These are phyloP conservation scores for Cystofilobasidium bisporidii DNA, from an alignment of 768 basidiomycete species.

Conservation along the genomic window DNA sequence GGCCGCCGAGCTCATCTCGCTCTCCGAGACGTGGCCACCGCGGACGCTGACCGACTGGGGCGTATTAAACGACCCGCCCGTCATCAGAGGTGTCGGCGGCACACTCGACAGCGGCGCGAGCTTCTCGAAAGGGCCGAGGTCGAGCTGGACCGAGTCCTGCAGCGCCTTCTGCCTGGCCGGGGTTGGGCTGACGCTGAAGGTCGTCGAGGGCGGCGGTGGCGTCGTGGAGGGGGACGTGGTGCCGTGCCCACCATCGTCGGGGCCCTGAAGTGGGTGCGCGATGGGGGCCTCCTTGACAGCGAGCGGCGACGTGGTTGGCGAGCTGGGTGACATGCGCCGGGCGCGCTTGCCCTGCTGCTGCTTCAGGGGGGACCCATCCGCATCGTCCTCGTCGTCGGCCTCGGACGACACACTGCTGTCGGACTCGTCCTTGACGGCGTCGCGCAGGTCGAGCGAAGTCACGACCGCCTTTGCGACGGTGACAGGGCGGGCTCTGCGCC, in stretches of 20 bases:
- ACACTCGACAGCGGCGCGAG: conserved; percentile 39
- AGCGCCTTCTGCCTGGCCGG: not conserved
- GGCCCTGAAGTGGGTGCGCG: not conserved
- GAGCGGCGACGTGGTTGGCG: not conserved
- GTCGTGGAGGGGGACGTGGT: not conserved
- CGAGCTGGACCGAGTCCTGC: conserved; percentile 34
- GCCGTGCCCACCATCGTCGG: not conserved
- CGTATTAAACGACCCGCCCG: conserved; percentile 6
- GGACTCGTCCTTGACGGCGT: conserved; percentile 74
- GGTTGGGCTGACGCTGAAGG: not conserved
- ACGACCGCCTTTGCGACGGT: conserved; percentile 79
- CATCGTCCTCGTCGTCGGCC: conserved; percentile 28
- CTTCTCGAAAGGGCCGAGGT: conserved; percentile 39
- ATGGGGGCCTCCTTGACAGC: not conserved
- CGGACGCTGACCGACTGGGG: conserved; percentile 11
- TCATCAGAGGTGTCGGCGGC: conserved; percentile 32
- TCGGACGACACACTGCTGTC: conserved; percentile 46
- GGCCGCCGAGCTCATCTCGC: conserved; percentile 43
- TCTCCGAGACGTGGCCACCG: conserved; percentile 37
- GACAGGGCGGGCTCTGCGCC: conserved; percentile 78
- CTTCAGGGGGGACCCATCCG: not conserved
- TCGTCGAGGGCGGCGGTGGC: not conserved
- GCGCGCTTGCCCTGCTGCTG: not conserved
- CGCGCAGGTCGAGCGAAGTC: conserved; percentile 75
- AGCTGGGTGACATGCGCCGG: not conserved